phyloP scores from a whole-genome alignment of 257 asterid genomes.

The Penstemon newberryi region DNA sequence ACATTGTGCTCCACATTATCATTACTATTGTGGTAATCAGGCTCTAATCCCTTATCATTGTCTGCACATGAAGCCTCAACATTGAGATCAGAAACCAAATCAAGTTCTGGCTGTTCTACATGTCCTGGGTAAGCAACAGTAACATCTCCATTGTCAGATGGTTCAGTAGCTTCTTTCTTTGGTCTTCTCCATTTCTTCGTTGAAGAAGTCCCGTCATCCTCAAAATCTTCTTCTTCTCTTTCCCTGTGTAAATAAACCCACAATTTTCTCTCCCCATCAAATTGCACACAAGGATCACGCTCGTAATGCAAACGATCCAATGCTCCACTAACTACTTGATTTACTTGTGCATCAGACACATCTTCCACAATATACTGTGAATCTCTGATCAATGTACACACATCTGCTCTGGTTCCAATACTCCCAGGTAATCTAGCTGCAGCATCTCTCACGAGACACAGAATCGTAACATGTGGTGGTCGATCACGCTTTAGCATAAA shows the following conservation, averaged over 20 bases:
- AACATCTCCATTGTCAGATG: constrained; percentile 68
- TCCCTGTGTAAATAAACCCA: constrained; percentile 96
- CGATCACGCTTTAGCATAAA: constrained; percentile 93
- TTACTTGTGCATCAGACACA: constrained; percentile 92
- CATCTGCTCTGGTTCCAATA: constrained; percentile 98
- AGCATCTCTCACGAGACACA: constrained; percentile 97
- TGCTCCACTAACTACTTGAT: constrained; percentile 97
- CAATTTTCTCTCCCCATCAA: constrained; percentile 91
- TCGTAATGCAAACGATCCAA: constrained; percentile 95
- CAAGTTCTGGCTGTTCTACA: constrained; percentile 57
- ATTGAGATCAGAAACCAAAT: constrained; percentile 67
- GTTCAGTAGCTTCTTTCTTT: constrained; percentile 81
- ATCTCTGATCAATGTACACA: constrained; percentile 90
- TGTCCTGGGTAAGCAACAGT: constrained; percentile 58
- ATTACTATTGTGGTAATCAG: constrained; percentile 43
- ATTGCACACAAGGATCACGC: constrained; percentile 97
- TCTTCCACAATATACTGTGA: constrained; percentile 93
- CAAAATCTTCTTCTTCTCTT: constrained; percentile 98
- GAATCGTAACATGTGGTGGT: constrained; percentile 97
- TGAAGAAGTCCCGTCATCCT: constrained; percentile 98
- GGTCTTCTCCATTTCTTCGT: constrained; percentile 98
- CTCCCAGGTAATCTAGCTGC: constrained; percentile 99
- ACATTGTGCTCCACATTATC: constrained; percentile 53
- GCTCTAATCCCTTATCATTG: constrained; percentile 64
- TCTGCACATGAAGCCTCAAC: constrained; percentile 54